Base-by-base conservation (phyloP, 164 flowering plant genomes). In the Stephania cephalantha region DNA sequence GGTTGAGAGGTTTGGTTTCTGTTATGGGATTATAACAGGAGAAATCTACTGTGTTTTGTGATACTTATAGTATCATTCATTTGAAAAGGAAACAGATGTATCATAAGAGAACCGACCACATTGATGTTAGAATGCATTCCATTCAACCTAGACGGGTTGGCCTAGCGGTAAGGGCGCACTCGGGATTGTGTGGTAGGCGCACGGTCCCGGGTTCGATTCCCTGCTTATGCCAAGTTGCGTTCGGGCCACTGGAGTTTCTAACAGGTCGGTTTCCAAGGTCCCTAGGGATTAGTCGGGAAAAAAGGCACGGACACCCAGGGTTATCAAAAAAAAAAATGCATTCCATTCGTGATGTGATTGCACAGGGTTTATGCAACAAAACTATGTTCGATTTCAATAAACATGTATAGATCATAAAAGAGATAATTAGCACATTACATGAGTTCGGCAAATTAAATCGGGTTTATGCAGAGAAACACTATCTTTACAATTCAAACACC, bases 1-100 rank as follows among this genome's bases (percentile, higher is more conserved):
- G 75, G 69, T 8, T 31, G 42, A n/a, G 63, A 55, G 74, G 63
- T 71, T 71, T 71, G 74, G 42, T 52, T 71, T 10, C 2, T 50
- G 74, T 61, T 35, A 9, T 73, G 13, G 13, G 68, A 13, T 29
- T 58, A 18, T 2, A 42, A 22, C 69, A 58, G 6, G 46, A 73
- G 22, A 30, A 2, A 7, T 17, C 68, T 5, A 35, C 15, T 30
- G 48, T 61, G 13, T 30, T 31, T 35, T 61, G 50, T 73, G 69
- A 73, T 30, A 73, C 25, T 46, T 30, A 18, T 6, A 73, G 75
- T 63, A 50, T 20, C 30, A 73, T 73, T 35, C 68, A 42, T 58
- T 17, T 73, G 9, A 31, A 30, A 0, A 73, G 63, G n/a, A 73
- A 73, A 18, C 68, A 73, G 12, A 64, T 73, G 15, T 64, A 61